Base-by-base conservation (phyloP, 805 yeast genomes). In the Yamadazyma ubonensis region DNA sequence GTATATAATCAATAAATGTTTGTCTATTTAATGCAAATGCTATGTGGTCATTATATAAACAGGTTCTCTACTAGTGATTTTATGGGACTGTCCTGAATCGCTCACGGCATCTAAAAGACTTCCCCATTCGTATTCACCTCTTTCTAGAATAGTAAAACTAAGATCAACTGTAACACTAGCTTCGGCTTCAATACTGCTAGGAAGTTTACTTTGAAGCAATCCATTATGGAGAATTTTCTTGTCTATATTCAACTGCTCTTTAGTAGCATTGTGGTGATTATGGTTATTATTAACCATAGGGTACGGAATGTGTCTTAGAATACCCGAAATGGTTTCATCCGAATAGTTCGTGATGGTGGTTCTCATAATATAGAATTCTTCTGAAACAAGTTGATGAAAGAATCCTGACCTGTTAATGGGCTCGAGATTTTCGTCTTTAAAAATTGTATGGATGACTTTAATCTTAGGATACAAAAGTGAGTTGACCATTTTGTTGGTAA, bases 71-170 rank as follows among this genome's bases (percentile, higher is more conserved):
- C 58, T 53, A 12, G 55, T 52, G 1, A 53, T 44, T 32, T 55
- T 52, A 21, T 29, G 44, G 10, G 52, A 45, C 16, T 48, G 51
- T 0, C 50, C 44, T 3, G 34, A 8, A 3, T 31, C 40, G n/a
- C 33, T 32, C 6, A 29, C 34, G 4, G 32, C 23, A 31, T 69
- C 73, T 31, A 69, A 51, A 1, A 67, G 44, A 6, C 61, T 42
- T 1, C 90, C 87, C 83, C 96, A 82, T 56, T 86, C 93, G 55
- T 82, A 89, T 34, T 78, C 82, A 2, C 97, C 98, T 32, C 72
- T 71, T 39, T 85, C 90, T 27, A 90, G 63, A 4, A 87, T 75
- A 14, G 82, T 72, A 35, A 82, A 74, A 6, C 86, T 78, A 28
- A 84, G 55, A 17, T 68, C 69, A 21, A 78, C 63, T 2, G 57